A percentile compares a stretch with the other conserved stretches of the same genome.
Evolutionary conservation across 1,139 yeast species (phyloP).

Genomic region (Magnusiomyces magnusii): DNA sequence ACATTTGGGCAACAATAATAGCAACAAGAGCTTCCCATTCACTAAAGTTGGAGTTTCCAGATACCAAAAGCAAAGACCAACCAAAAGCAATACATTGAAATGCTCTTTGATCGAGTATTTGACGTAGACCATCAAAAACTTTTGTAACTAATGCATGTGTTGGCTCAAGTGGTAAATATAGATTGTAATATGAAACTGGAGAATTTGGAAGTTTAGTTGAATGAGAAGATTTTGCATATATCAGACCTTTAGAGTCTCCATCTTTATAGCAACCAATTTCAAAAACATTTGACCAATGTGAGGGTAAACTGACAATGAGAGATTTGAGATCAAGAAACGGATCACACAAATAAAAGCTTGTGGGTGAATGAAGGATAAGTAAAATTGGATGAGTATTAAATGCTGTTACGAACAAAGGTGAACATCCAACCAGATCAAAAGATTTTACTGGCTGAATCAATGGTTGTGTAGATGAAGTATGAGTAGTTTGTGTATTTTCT

Average conservation of each 20-base stretch:
- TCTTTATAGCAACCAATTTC: slow-evolving; percentile 4
- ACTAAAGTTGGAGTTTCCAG: slow-evolving; percentile 35
- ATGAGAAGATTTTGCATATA: slow-evolving; percentile 4
- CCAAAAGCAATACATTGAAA: slow-evolving; percentile 43
- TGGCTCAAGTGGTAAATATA: slow-evolving; percentile 34
- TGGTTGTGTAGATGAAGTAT: not conserved
- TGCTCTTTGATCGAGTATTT: slow-evolving; percentile 50
- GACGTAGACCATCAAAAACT: slow-evolving; percentile 27
- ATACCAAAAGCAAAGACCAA: slow-evolving; percentile 54
- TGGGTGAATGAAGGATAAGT: not conserved
- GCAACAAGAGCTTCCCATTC: slow-evolving; percentile 62
- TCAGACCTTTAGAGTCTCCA: not conserved
- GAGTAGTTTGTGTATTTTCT: not conserved
- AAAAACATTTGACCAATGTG: slow-evolving; percentile 13
- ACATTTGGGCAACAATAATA: slow-evolving; percentile 35
- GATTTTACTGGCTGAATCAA: not conserved
- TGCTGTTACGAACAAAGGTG: not conserved
- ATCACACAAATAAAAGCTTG: slow-evolving; percentile 43
- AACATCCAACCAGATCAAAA: slow-evolving; percentile 2
- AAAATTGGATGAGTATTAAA: not conserved
- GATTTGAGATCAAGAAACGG: slow-evolving; percentile 59
- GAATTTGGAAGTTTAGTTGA: not conserved
- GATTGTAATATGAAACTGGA: slow-evolving; percentile 7
- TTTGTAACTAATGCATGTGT: slow-evolving; percentile 39
- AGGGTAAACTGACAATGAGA: slow-evolving; percentile 19